Conservation (phyloP, 139 green algal genomes). For the Auxenochlorella protothecoides region DNA sequence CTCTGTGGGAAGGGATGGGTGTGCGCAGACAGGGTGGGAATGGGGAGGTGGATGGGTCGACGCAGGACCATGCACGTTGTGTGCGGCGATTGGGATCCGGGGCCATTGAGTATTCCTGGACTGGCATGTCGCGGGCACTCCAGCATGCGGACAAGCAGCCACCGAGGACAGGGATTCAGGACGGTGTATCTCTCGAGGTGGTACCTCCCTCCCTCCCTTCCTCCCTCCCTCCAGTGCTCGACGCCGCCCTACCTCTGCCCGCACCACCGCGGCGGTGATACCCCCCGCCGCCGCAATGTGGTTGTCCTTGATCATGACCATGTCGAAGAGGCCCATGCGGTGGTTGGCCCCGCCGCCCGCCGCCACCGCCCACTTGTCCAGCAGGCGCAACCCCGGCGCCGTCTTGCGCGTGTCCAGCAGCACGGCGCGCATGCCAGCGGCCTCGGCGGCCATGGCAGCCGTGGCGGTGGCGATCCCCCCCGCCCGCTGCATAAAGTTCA, state of each 20-base stretch:
- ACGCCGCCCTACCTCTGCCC: constrained; percentile 28
- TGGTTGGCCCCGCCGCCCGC: constrained; percentile 76
- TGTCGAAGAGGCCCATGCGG: constrained; percentile 85
- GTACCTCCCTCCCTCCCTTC: not conserved
- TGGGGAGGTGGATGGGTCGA: not conserved
- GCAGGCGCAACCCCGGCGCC: constrained; percentile 76
- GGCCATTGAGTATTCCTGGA: no score
- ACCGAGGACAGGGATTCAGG: no score
- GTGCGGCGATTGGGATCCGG: no score
- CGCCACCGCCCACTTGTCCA: constrained; percentile 98
- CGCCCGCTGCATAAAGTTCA: constrained; percentile 99
- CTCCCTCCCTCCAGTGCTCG: not conserved
- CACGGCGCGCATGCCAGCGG: constrained; percentile 18
- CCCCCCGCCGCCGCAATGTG: constrained; percentile 93
- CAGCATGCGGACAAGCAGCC: no score
- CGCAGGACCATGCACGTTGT: no score
- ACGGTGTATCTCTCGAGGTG: no score
- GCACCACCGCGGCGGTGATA: constrained; percentile 50
- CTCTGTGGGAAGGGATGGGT: constrained; percentile 14
- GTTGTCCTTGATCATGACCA: constrained; percentile 99
- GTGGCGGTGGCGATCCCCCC: constrained; percentile 84
- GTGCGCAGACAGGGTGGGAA: not conserved
- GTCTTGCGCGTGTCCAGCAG: constrained; percentile 96
- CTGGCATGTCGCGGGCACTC: no score
- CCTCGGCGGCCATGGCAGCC: constrained; percentile 47